These are phyloP conservation scores for Passiflora organensis DNA, from an alignment of 345 rosid species.

Conservation along the genomic window DNA sequence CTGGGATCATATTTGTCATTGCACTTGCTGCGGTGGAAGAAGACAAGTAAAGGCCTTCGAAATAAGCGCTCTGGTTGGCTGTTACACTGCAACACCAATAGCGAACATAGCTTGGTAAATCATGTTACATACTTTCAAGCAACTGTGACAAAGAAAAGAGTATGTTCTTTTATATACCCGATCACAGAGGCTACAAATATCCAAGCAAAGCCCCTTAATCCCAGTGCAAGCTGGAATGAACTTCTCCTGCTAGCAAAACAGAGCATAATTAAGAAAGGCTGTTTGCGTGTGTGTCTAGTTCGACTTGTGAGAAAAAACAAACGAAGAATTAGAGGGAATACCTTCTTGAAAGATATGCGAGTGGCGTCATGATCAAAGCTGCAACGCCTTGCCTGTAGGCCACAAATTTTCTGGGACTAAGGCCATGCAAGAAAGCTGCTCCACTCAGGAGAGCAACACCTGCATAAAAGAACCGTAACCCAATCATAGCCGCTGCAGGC, in stretches of 20 bases:
- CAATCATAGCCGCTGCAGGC: conserved; percentile 36
- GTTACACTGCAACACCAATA: background rate
- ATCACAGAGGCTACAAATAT: conserved; percentile 36
- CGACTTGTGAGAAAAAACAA: too few relatives aligned
- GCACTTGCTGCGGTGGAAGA: background rate
- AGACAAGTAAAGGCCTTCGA: background rate
- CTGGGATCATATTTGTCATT: background rate
- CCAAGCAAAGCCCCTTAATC: conserved; percentile 30
- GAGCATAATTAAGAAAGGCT: background rate
- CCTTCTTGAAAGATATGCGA: conserved; percentile 21
- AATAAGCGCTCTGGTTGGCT: background rate
- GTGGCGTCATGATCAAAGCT: conserved; percentile 28
- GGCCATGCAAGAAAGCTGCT: conserved; percentile 36
- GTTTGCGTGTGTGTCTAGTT: background rate
- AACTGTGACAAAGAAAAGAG: background rate
- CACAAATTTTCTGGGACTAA: conserved; percentile 36
- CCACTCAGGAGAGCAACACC: conserved; percentile 25
- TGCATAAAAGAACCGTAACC: conserved; percentile 31
- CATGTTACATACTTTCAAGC: background rate
- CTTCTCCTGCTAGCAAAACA: conserved; percentile 18
- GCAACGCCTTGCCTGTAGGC: conserved; percentile 42
- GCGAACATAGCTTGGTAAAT: background rate
- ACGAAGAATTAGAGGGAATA: too few relatives aligned
- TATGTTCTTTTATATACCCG: conserved; percentile 25
- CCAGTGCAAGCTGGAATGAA: conserved; percentile 20